Percentiles rank a stretch among this genome's conserved stretches.
Conservation (phyloP, 495 filamentous ascomycete species). For the Xylaria flabelliformis region DNA sequence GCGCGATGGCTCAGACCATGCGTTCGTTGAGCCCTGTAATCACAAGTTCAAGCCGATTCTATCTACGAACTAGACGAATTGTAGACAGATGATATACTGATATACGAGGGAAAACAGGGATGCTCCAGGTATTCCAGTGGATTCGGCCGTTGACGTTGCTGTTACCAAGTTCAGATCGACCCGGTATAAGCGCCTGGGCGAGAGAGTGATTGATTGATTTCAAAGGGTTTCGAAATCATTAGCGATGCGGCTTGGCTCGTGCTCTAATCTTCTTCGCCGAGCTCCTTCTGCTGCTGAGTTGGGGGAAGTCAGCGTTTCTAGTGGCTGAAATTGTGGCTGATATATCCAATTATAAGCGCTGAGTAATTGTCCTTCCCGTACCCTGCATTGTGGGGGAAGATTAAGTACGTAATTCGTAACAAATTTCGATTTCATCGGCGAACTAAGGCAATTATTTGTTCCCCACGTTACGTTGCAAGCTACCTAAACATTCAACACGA, state of each 20-base stretch:
- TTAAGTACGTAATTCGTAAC: neutral
- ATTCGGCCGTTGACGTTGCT: neutral
- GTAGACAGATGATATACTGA: neutral
- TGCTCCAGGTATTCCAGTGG: neutral
- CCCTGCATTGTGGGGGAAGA: neutral
- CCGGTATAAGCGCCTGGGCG: neutral
- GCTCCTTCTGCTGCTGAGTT: neutral
- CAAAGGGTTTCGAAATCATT: slow-evolving; percentile 22
- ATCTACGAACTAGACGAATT: neutral
- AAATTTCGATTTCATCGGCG: neutral
- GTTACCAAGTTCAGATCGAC: neutral
- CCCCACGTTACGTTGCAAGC: neutral
- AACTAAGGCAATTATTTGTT: slow-evolving; percentile 1
- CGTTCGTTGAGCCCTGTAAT: neutral
- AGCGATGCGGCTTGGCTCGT: slow-evolving; percentile 11
- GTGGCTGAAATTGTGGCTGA: slow-evolving; percentile 22
- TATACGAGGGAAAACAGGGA: neutral
- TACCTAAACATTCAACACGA: neutral
- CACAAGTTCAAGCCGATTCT: neutral
- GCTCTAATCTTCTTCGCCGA: neutral
- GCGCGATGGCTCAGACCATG: neutral
- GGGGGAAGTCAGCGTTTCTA: neutral
- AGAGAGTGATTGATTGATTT: slow-evolving; percentile 16
- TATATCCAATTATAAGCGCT: slow-evolving; percentile 19
- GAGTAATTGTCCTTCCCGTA: slow-evolving; percentile 10